Evolutionary conservation across 2,329 filamentous ascomycete genomes (phyloP), one percentile per base, ranked within the genome.

Genomic region (Neophaeococcomyces aloes): DNA sequence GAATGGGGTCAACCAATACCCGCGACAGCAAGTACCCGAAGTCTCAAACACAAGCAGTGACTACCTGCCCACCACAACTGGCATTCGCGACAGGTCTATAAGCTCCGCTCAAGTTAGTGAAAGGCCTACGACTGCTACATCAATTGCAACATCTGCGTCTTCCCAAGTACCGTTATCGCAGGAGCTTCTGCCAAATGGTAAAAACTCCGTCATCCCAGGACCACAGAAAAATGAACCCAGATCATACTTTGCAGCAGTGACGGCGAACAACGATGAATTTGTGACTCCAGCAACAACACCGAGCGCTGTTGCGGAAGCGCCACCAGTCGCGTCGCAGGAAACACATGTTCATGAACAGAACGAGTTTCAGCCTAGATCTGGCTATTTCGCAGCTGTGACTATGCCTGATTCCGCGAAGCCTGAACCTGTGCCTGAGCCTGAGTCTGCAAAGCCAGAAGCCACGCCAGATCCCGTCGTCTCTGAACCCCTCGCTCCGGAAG

Each of bases 201-300:
- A 46, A 34, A 47, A 37, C 14, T 21, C 52, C 19, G 18, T 27
- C 29, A 33, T 46, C 25, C 38, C 51, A 38, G 57, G 55, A 31
- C 49, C 56, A 1, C 57, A 57, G 23, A 56, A 44, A 34, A 34
- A 54, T 34, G 57, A 58, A 23, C 48, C 57, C 57, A 14, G 57
- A 58, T 45, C 60, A 3, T 18, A 32, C 19, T 10, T 27, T 6
- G 23, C 23, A 5, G 10, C 10, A 27, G 23, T 5, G 5, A 6
- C 23, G 23, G 38, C 61, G 34, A 47, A 40, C 30, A 55, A 47
- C 21, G 58, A 59, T 18, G 57, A 54, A 36, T 55, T 62, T 27
- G 60, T 64, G 14, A 59, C 61, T 21, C 60, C 64, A 13, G 47
- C 62, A 5, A 56, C 56, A 27, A 62, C 60, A 33, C 62, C 64